Evolutionary conservation across 495 filamentous ascomycete species (phyloP).

Genomic region (Pyrenula aspistea): DNA sequence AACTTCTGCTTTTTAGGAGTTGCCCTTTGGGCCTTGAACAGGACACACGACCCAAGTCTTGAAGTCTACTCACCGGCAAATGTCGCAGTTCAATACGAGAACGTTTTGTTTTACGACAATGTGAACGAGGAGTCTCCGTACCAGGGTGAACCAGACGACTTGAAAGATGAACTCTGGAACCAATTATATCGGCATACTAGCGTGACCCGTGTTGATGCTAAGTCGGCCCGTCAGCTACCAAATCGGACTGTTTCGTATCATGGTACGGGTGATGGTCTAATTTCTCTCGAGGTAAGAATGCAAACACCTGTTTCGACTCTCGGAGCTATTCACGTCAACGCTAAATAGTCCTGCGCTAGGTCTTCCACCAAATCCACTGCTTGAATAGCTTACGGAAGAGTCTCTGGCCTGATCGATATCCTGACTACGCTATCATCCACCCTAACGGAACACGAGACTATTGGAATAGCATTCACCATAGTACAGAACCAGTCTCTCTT

Average conservation of each 20-base stretch:
- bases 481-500: background rate
- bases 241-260: background rate
- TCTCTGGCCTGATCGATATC: background rate
- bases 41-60: background rate
- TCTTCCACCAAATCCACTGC: slow-evolving; percentile 81
- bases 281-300: background rate
- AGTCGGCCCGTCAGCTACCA: background rate
- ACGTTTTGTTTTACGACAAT: background rate
- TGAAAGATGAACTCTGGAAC: background rate
- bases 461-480: background rate
- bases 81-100: background rate
- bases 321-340: background rate
- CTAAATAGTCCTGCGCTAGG: slow-evolving; percentile 57
- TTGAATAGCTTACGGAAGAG: background rate
- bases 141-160: background rate
- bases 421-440: background rate
- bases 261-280: background rate
- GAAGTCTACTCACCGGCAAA: background rate
- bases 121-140: background rate
- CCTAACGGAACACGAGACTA: background rate
- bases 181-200: background rate
- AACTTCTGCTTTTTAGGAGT: background rate
- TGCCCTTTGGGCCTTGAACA: background rate
- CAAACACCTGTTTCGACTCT: background rate
- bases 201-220: background rate